A percentile compares a stretch with the other conserved stretches of the same genome.
phyloP scores from a whole-genome alignment of 331 rosid genomes.

The Prunus yedoensis region DNA sequence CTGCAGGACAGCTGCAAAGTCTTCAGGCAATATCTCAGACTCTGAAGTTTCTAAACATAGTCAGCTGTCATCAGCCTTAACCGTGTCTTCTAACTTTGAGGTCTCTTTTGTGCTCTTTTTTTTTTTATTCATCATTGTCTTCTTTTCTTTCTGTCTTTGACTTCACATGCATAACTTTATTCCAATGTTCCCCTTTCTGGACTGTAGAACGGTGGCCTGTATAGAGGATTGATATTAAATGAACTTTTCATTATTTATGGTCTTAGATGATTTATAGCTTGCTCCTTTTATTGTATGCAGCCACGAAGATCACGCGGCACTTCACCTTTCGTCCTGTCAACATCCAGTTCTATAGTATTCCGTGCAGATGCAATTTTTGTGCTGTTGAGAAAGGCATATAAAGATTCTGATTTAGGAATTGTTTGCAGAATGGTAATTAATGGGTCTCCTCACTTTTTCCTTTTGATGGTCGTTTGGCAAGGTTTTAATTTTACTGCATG shows the following conservation, averaged over 20 bases:
- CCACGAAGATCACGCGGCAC: slow-evolving; percentile 79
- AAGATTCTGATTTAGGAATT: slow-evolving; percentile 72
- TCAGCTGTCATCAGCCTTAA: slow-evolving; percentile 66
- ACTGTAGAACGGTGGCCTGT: neutral
- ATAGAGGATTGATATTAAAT: neutral
- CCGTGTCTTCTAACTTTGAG: slow-evolving; percentile 96
- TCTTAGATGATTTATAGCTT: slow-evolving; percentile 15
- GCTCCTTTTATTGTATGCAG: slow-evolving; percentile 42
- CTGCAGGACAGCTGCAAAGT: slow-evolving; percentile 72
- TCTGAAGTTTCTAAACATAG: slow-evolving; percentile 57
- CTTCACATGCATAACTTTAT: neutral
- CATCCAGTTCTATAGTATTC: slow-evolving; percentile 66
- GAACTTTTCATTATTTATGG: neutral
- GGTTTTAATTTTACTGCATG: slow-evolving; percentile 21
- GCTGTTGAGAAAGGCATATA: slow-evolving; percentile 83
- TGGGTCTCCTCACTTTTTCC: slow-evolving; percentile 11
- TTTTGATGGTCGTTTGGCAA: slow-evolving; percentile 19
- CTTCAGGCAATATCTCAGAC: slow-evolving; percentile 57
- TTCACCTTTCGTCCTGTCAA: slow-evolving; percentile 52
- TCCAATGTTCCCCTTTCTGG: neutral
- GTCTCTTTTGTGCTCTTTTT: slow-evolving; percentile 34
- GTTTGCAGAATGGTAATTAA: slow-evolving; percentile 79
- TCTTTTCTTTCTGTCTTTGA: slow-evolving; percentile 9
- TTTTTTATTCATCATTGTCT: slow-evolving; percentile 8
- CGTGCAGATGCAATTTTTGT: slow-evolving; percentile 73